Percentiles rank a stretch among this genome's conserved stretches.
These are phyloP conservation scores for Hypoxylon perforatum DNA, from an alignment of 495 filamentous ascomycete species.

Conservation along the genomic window DNA sequence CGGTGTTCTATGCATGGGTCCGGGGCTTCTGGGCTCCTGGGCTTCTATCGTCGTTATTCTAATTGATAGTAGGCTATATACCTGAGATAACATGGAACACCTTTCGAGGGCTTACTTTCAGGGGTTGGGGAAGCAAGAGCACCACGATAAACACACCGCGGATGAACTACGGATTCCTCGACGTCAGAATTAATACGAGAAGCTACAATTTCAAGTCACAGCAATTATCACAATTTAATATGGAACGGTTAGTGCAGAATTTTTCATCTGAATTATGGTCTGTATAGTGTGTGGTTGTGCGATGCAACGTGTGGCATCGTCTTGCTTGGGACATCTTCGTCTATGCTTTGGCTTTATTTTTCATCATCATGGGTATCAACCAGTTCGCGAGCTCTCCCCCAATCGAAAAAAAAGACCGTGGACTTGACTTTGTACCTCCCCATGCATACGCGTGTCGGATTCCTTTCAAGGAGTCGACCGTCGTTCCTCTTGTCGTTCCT, in stretches of 20 bases:
- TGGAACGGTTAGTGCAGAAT: conserved; percentile 1
- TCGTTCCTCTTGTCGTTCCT: no score
- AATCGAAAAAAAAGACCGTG: conserved; percentile 16
- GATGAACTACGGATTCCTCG: no score
- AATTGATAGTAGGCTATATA: no score
- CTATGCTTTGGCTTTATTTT: conserved; percentile 20
- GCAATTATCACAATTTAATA: background rate
- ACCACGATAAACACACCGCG: no score
- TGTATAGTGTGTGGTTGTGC: conserved; percentile 11
- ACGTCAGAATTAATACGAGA: background rate
- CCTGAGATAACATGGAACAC: no score
- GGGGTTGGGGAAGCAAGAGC: no score
- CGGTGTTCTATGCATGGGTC: no score
- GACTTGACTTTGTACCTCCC: conserved; percentile 28
- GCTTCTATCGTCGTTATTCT: no score
- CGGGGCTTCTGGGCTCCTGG: no score
- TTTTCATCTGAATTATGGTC: conserved; percentile 27
- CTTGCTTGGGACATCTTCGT: conserved; percentile 16
- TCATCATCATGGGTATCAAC: conserved; percentile 46
- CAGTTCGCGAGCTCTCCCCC: conserved; percentile 24
- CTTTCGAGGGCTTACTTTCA: no score
- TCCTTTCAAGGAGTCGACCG: conserved; percentile 9
- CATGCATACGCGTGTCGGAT: conserved; percentile 26
- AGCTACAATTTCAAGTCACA: background rate
- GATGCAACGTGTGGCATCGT: conserved; percentile 25